Evolutionary conservation across 257 asterid genomes (phyloP).

Genomic region (Phtheirospermum japonicum): DNA sequence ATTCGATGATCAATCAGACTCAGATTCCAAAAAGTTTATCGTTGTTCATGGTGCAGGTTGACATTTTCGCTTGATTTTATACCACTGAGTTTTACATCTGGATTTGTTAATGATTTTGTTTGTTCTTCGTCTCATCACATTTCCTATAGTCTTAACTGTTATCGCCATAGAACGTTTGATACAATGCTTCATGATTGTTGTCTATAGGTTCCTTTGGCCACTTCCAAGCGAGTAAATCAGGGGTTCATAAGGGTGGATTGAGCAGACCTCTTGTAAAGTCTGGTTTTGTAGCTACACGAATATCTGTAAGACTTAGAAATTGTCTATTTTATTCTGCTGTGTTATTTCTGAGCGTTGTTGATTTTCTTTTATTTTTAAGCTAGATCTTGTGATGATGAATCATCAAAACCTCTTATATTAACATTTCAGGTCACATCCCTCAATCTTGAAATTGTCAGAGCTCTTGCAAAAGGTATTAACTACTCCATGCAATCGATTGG

Average conservation of each 20-base stretch:
- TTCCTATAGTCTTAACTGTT: slow-evolving; percentile 3
- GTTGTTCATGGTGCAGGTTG: slow-evolving; percentile 98
- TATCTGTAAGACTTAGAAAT: slow-evolving; percentile 59
- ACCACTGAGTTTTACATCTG: slow-evolving; percentile 5
- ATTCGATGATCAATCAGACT: slow-evolving; percentile 37
- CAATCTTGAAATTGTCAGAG: slow-evolving; percentile 87
- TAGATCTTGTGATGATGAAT: slow-evolving; percentile 12
- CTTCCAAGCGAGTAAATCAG: slow-evolving; percentile 93
- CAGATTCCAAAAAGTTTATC: slow-evolving; percentile 49
- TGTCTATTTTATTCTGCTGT: slow-evolving; percentile 15
- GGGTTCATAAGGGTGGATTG: slow-evolving; percentile 91
- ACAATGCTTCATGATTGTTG: neutral
- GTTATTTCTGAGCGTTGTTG: neutral
- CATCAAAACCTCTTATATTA: neutral
- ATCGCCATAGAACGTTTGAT: neutral
- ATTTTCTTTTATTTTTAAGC: slow-evolving; percentile 3
- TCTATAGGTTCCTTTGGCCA: slow-evolving; percentile 93
- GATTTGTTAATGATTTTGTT: slow-evolving; percentile 1
- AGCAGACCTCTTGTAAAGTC: slow-evolving; percentile 73
- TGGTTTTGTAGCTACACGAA: slow-evolving; percentile 95
- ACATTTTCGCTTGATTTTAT: slow-evolving; percentile 24
- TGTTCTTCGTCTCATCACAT: slow-evolving; percentile 1
- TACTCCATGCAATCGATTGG: slow-evolving; percentile 15
- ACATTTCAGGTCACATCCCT: slow-evolving; percentile 80
- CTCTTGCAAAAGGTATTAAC: slow-evolving; percentile 80